phyloP scores from a whole-genome alignment of 495 filamentous ascomycete species.

The Coniosporium apollinis region DNA sequence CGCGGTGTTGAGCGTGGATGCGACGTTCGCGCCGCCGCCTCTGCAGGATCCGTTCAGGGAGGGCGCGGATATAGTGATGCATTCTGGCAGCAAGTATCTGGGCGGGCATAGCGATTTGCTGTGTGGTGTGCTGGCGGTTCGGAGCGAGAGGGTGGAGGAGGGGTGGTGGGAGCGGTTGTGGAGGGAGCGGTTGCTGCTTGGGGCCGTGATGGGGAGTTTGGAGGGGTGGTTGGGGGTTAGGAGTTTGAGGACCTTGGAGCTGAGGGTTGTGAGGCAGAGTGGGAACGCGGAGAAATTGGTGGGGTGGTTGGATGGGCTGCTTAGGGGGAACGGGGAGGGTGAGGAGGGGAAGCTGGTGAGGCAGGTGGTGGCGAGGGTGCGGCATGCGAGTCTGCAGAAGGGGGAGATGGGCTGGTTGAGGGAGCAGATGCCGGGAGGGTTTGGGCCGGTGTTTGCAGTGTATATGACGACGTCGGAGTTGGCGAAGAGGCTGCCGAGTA shows the following conservation, averaged over 20 bases:
- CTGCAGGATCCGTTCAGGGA: constrained; percentile 69
- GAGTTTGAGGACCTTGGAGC: constrained; percentile 69
- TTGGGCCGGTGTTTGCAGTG: constrained; percentile 74
- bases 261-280: constrained; percentile 63
- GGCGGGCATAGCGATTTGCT: constrained; percentile 88
- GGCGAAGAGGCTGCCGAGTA: constrained; percentile 56
- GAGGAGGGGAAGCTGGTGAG: constrained; percentile 26
- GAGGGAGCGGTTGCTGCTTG: constrained; percentile 54
- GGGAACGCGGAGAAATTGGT: constrained; percentile 51
- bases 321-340: constrained; percentile 21
- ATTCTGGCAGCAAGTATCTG: constrained; percentile 87
- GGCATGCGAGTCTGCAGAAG: constrained; percentile 62
- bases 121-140: constrained; percentile 58
- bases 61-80: constrained; percentile 77
- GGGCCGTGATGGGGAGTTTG: constrained; percentile 73
- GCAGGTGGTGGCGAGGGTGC: constrained; percentile 39
- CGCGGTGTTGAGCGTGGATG: constrained; percentile 67
- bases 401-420: constrained; percentile 51
- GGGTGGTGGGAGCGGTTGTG: constrained; percentile 41
- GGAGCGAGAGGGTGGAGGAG: constrained; percentile 18
- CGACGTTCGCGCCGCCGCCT: constrained; percentile 83
- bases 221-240: constrained; percentile 86
- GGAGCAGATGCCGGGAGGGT: constrained; percentile 85
- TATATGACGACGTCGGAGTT: constrained; percentile 38
- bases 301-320: constrained; percentile 42